Conservation (phyloP, 2,329 filamentous ascomycete species). For the Shiraia bambusicola region DNA sequence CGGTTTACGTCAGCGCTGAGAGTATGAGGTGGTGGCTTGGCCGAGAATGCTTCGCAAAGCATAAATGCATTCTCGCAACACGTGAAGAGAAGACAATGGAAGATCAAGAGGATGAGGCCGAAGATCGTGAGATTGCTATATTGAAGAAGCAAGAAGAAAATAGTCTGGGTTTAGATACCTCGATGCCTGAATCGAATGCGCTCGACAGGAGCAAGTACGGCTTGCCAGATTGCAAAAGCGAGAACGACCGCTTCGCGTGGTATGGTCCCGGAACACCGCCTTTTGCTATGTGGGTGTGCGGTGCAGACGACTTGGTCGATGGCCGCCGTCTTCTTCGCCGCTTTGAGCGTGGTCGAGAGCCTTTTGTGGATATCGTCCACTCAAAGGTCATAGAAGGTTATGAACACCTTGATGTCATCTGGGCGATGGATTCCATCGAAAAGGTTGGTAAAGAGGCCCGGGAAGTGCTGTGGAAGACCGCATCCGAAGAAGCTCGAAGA, state of each 20-base stretch:
- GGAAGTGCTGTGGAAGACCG: constrained; percentile 82
- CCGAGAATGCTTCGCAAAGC: constrained; percentile 76
- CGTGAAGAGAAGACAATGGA: constrained; percentile 67
- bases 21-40: constrained; percentile 97
- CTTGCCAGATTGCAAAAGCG: constrained; percentile 41
- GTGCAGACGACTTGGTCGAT: constrained; percentile 81
- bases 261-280: constrained; percentile 78
- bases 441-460: constrained; percentile 79
- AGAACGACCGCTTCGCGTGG: constrained; percentile 63
- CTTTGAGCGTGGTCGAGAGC: constrained; percentile 76
- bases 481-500: constrained; percentile 56
- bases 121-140: constrained; percentile 22
- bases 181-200: constrained; percentile 1
- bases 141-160: constrained; percentile 8
- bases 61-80: constrained; percentile 85
- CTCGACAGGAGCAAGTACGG: constrained; percentile 5
- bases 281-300: constrained; percentile 85
- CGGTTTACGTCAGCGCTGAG: constrained; percentile 86
- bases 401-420: constrained; percentile 92
- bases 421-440: constrained; percentile 86
- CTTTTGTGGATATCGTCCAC: constrained; percentile 77
- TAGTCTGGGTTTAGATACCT: constrained; percentile 4
- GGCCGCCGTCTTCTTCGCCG: constrained; percentile 71
- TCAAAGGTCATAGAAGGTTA: constrained; percentile 77
- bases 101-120: constrained; percentile 51